Base-by-base conservation (phyloP, 2,329 filamentous ascomycete species). In the Fusarium chaquense region DNA sequence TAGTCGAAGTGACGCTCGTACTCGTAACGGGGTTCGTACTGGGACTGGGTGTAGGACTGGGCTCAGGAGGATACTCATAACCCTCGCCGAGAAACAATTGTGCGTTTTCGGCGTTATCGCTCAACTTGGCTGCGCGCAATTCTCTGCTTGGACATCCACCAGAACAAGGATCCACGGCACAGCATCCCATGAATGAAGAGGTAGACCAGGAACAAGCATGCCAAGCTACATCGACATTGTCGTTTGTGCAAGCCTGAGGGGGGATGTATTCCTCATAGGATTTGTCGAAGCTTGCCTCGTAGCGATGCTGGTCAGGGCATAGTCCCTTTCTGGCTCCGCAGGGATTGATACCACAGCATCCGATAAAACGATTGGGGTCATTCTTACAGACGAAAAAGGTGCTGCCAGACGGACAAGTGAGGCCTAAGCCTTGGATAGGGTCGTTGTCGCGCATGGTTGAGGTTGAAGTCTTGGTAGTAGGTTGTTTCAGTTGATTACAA, bases 131-230 rank as follows among this genome's bases (percentile, higher is more conserved):
- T 2, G 70, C 62, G 11, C 64, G 47, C 6, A 74, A n/a, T 15
- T 64, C 45, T n/a, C 18, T 51, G 9, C 33, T 35, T 9, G 65
- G 60, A 40, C 71, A 75, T 11, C 55, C 49, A 7, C 54, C 28
- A 12, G 16, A 6, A 15, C 76, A 78, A 10, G 72, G 67, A 38
- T 77, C 65, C 46, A 68, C 54, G 0, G 61, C 40, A 32, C 81
- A 83, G 51, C 81, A 83, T 11, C 81, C 81, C 12, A 83, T 41
- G 36, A 82, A 83, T 0, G 80, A 75, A 20, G 77, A 75, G 0
- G 30, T 62, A 7, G 71, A 71, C 2, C 51, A 46, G 5, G 67
- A 36, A 55, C 81, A 83, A 1, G 76, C 74, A 50, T 78, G 81
- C 79, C 81, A 83, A 1, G 69, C 24, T 2, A 63, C 67, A 1